phyloP scores from a whole-genome alignment of 768 basidiomycete genomes.

The Macrolepiota albuminosa region DNA sequence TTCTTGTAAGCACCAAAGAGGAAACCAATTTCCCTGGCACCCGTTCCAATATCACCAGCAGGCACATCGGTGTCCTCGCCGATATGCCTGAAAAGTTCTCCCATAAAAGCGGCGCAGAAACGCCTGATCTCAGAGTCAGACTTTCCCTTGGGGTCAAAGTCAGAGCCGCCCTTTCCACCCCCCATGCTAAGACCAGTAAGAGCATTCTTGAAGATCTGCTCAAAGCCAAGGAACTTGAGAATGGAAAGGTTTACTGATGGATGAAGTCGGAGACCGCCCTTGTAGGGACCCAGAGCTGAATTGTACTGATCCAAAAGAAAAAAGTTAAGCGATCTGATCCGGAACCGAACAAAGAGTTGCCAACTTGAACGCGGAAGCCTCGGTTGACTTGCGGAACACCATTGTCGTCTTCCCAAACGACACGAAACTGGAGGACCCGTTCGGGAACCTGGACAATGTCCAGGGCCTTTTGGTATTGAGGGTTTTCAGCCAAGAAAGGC shows the following conservation, averaged over 20 bases:
- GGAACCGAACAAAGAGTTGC: conserved; percentile 8
- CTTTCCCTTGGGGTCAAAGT: conserved; percentile 83
- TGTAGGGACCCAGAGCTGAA: conserved; percentile 75
- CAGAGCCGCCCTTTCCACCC: conserved; percentile 74
- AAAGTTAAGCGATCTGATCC: neutral
- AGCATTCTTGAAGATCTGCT: conserved; percentile 81
- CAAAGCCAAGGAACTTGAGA: conserved; percentile 81
- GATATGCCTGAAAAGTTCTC: conserved; percentile 68
- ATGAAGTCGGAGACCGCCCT: conserved; percentile 75
- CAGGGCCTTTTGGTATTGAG: conserved; percentile 63
- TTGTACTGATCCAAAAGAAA: conserved; percentile 45
- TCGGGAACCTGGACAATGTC: conserved; percentile 57
- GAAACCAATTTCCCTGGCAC: conserved; percentile 71
- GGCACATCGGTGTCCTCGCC: conserved; percentile 75
- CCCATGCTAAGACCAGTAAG: conserved; percentile 75
- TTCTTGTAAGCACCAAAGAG: conserved; percentile 72
- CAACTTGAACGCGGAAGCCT: conserved; percentile 69
- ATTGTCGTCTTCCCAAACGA: conserved; percentile 73
- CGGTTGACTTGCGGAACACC: conserved; percentile 63
- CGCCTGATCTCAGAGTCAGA: conserved; percentile 68
- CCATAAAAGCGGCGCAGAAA: conserved; percentile 71
- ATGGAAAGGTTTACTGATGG: conserved; percentile 78
- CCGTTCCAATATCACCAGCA: conserved; percentile 71
- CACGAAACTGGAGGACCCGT: conserved; percentile 62
- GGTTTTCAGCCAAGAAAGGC: conserved; percentile 62